A percentile compares a stretch with the other conserved stretches of the same genome.
These are phyloP conservation scores for Erodium chrysanthum DNA, from an alignment of 441 rosid genomes.

Conservation along the genomic window DNA sequence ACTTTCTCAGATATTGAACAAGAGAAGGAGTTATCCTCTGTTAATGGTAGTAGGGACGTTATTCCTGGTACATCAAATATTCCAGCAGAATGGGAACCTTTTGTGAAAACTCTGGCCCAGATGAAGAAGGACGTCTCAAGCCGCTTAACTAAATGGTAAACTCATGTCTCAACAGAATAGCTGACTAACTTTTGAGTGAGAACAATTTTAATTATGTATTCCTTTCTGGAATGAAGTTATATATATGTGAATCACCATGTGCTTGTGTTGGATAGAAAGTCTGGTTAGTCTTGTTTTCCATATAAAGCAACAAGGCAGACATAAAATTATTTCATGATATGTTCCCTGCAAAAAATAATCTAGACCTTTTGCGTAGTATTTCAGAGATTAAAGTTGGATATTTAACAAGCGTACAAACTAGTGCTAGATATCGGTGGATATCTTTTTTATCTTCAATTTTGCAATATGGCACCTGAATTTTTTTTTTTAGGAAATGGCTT, in stretches of 20 bases:
- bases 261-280: background rate
- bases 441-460: background rate
- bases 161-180: background rate
- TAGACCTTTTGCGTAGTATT: background rate
- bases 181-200: background rate
- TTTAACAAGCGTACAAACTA: background rate
- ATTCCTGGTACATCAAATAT: conserved; percentile 26
- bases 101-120: conserved; percentile 37
- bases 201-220: too few species aligned
- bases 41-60: conserved; percentile 25
- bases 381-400: too few species aligned
- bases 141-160: conserved; percentile 63
- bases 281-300: background rate
- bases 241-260: conserved; percentile 6
- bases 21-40: conserved; percentile 18
- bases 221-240: background rate
- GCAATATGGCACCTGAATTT: background rate
- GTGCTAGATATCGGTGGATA: background rate
- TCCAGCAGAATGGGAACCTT: conserved; percentile 66
- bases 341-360: background rate
- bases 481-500: background rate
- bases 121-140: conserved; percentile 44
- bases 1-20: conserved; percentile 27
- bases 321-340: background rate
- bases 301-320: background rate